These are phyloP conservation scores for Bromus sterilis DNA, from an alignment of 176 grass and related monocot species.

Conservation along the genomic window DNA sequence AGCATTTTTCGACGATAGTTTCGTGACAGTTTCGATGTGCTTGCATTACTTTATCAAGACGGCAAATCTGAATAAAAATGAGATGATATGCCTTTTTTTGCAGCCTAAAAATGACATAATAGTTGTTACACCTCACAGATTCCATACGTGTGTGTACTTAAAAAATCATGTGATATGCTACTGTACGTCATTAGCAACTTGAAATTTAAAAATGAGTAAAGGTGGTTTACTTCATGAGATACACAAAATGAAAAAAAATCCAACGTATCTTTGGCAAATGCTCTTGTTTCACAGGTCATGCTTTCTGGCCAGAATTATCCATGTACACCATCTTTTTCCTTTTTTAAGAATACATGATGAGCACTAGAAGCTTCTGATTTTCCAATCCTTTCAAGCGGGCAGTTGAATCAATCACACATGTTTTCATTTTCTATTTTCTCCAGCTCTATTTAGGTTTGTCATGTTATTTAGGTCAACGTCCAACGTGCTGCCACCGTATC, in stretches of 20 bases:
- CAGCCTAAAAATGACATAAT: too few species aligned
- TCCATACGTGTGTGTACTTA: neutral
- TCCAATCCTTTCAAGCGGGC: neutral
- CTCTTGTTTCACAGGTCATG: neutral
- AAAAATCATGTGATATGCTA: too few species aligned
- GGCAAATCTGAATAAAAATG: neutral
- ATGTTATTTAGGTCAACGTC: slow-evolving; percentile 12
- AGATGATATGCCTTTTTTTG: too few species aligned
- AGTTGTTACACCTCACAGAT: too few species aligned
- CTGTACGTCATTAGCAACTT: too few species aligned
- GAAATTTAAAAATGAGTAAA: too few species aligned
- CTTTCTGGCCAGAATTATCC: neutral
- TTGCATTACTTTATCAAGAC: neutral
- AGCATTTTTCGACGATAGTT: neutral
- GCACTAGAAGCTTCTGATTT: neutral
- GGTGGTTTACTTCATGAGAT: too few species aligned
- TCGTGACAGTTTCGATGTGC: neutral
- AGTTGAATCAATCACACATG: neutral
- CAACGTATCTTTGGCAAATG: neutral
- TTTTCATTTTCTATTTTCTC: neutral
- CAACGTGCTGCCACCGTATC: neutral
- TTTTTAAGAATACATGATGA: too few species aligned
- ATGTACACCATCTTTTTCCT: too few species aligned
- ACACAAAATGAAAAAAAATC: too few species aligned
- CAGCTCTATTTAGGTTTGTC: neutral